phyloP scores from a whole-genome alignment of 345 rosid genomes.

The Bretschneidera sinensis region DNA sequence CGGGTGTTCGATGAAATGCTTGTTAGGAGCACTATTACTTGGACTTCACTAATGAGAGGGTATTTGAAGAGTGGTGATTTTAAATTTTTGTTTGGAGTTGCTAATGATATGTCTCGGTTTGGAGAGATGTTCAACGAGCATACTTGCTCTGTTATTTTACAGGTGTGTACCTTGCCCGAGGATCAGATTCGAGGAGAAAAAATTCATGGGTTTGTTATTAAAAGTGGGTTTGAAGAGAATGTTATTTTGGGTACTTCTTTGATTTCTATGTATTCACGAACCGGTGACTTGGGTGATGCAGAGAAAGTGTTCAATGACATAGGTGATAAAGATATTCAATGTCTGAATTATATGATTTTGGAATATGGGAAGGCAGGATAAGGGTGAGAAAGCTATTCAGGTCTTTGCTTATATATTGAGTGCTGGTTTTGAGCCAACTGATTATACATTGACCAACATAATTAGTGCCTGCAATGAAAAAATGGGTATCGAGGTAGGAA shows the following conservation, averaged over 20 bases:
- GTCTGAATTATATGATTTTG: slow-evolving; percentile 34
- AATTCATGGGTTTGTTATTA: slow-evolving; percentile 26
- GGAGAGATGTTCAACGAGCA: slow-evolving; percentile 33
- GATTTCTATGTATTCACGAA: slow-evolving; percentile 26
- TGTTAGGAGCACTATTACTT: slow-evolving; percentile 25
- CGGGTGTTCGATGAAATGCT: slow-evolving; percentile 33
- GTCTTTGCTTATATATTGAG: slow-evolving; percentile 18
- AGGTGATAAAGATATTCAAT: slow-evolving; percentile 24
- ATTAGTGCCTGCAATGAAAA: slow-evolving; percentile 22
- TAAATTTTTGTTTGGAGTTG: slow-evolving; percentile 11
- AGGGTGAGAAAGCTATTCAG: slow-evolving; percentile 18
- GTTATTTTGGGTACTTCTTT: slow-evolving; percentile 31
- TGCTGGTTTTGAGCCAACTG: slow-evolving; percentile 25
- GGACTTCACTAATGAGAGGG: slow-evolving; percentile 36
- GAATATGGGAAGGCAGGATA: slow-evolving; percentile 27
- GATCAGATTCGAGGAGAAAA: slow-evolving; percentile 26
- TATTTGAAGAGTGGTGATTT: slow-evolving; percentile 23
- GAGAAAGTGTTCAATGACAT: slow-evolving; percentile 20
- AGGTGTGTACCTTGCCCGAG: slow-evolving; percentile 21
- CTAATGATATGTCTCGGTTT: slow-evolving; percentile 13
- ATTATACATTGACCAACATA: slow-evolving; percentile 31
- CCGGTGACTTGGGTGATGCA: slow-evolving; percentile 19
- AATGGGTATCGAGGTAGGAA: slow-evolving; percentile 25
- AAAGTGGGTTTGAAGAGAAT: slow-evolving; percentile 31
- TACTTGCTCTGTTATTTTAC: slow-evolving; percentile 31